Percentiles rank a stretch among this genome's conserved stretches.
phyloP scores from a whole-genome alignment of 2,329 filamentous ascomycete genomes.

The Pseudogymnoascus sp. region DNA sequence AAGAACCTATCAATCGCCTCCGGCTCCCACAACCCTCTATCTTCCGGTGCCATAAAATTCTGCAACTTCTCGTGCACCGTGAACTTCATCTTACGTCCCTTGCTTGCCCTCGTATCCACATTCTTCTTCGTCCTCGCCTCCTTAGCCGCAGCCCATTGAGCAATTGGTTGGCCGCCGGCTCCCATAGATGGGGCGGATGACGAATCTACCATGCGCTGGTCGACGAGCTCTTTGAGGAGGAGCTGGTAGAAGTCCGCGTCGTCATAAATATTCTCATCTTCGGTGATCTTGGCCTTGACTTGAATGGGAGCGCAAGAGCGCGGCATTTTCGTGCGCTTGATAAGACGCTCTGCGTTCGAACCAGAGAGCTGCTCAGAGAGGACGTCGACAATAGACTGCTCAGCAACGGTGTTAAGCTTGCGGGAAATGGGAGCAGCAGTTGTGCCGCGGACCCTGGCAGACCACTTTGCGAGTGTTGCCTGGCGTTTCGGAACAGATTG shows the following conservation, averaged over 20 bases:
- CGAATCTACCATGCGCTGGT: conserved; percentile 71
- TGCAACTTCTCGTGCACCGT: conserved; percentile 95
- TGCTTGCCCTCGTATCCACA: conserved; percentile 90
- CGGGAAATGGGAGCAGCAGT: conserved; percentile 48
- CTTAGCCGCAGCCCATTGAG: conserved; percentile 60
- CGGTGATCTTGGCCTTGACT: conserved; percentile 46
- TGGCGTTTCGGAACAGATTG: conserved; percentile 54
- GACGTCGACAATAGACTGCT: conserved; percentile 59
- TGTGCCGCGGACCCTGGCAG: conserved; percentile 63
- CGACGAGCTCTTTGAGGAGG: conserved; percentile 85
- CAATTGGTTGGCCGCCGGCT: conserved; percentile 41
- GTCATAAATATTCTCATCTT: conserved; percentile 68
- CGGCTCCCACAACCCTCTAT: conserved; percentile 71
- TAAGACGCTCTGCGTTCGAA: conserved; percentile 54
- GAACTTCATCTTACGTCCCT: conserved; percentile 88
- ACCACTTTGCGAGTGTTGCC: conserved; percentile 82
- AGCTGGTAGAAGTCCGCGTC: conserved; percentile 93
- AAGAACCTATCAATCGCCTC: conserved; percentile 72
- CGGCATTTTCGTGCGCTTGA: conserved; percentile 62
- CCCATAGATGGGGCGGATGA: conserved; percentile 35
- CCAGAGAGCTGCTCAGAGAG: conserved; percentile 57
- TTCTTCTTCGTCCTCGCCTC: conserved; percentile 74
- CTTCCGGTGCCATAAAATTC: conserved; percentile 95
- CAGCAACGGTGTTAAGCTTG: conserved; percentile 43
- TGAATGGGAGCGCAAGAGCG: conserved; percentile 72